Percentiles rank a stretch among this genome's conserved stretches.
These are phyloP conservation scores for Fusarium compactum DNA, from an alignment of 2,329 filamentous ascomycete species.

Conservation along the genomic window DNA sequence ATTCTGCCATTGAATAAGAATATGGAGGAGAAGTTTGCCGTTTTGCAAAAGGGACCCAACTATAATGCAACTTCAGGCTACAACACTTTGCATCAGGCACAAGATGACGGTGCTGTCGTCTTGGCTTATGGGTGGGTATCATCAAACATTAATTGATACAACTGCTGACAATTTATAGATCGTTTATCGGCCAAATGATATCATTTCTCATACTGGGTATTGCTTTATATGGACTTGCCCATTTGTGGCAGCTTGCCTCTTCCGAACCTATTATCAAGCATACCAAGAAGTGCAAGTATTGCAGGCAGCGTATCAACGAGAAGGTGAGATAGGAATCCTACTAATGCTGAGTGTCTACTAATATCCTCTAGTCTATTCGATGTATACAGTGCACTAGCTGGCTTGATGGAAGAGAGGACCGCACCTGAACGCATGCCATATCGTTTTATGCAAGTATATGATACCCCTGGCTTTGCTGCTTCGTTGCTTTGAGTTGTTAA, in stretches of 20 bases:
- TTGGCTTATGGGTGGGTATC: conserved; percentile 73
- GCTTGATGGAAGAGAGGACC: conserved; percentile 63
- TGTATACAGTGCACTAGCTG: conserved; percentile 65
- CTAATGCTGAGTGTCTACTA: neutral
- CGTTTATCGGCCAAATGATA: conserved; percentile 73
- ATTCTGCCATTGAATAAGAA: conserved; percentile 77
- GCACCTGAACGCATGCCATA: neutral
- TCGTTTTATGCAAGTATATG: conserved; percentile 8
- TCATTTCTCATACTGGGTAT: conserved; percentile 75
- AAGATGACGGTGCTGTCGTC: conserved; percentile 77
- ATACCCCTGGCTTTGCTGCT: conserved; percentile 12
- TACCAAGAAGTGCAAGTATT: conserved; percentile 76
- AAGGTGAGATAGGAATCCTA: conserved; percentile 60
- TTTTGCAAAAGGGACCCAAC: conserved; percentile 69
- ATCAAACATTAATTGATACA: rapidly evolving
- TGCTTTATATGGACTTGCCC: conserved; percentile 73
- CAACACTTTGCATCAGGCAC: conserved; percentile 76
- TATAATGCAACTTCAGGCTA: conserved; percentile 68
- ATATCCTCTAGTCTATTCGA: conserved; percentile 53
- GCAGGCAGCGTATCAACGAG: conserved; percentile 71
- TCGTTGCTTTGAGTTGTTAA: neutral
- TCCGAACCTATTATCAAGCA: conserved; percentile 78
- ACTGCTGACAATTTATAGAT: conserved; percentile 50
- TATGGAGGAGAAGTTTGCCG: conserved; percentile 79
- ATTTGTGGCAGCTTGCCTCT: conserved; percentile 70